Conservation (phyloP, 1,139 yeast species). For the Hansenula sp. region DNA sequence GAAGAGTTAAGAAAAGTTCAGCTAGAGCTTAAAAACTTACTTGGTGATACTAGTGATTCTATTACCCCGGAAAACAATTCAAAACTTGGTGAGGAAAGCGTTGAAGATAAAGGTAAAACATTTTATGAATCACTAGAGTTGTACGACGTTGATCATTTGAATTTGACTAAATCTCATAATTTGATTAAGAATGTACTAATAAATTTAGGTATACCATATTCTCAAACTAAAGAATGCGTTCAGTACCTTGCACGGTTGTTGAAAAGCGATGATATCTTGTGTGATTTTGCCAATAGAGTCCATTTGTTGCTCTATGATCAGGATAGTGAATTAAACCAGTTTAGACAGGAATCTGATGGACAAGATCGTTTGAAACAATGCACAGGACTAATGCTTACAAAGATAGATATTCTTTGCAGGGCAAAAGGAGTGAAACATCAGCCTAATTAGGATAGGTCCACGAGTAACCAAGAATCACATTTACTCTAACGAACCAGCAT, state of each 20-base stretch:
- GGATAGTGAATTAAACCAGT: constrained; percentile 9
- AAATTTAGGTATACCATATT: constrained; percentile 17
- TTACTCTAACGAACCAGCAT: no score
- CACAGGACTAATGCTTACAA: constrained; percentile 16
- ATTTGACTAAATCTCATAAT: constrained; percentile 17
- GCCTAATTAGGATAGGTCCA: background rate
- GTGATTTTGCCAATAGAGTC: constrained; percentile 16
- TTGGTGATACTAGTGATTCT: constrained; percentile 10
- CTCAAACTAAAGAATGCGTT: constrained; percentile 10
- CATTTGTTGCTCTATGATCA: constrained; percentile 19
- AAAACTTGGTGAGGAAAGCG: constrained; percentile 6
- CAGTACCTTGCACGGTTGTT: constrained; percentile 8
- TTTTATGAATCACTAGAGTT: constrained; percentile 17
- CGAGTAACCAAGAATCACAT: background rate
- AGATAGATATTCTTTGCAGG: constrained; percentile 13
- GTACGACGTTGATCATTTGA: constrained; percentile 13
- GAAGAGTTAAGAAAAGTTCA: background rate
- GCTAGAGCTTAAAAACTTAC: background rate
- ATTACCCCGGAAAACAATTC: constrained; percentile 13
- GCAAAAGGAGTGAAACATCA: background rate
- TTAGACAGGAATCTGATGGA: constrained; percentile 3
- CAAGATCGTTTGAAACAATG: constrained; percentile 11
- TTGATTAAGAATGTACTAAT: constrained; percentile 20
- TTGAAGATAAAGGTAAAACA: constrained; percentile 8
- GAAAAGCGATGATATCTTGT: constrained; percentile 10